phyloP scores from a whole-genome alignment of 1,139 yeast species.

The Arxiozyma slooffiae region DNA sequence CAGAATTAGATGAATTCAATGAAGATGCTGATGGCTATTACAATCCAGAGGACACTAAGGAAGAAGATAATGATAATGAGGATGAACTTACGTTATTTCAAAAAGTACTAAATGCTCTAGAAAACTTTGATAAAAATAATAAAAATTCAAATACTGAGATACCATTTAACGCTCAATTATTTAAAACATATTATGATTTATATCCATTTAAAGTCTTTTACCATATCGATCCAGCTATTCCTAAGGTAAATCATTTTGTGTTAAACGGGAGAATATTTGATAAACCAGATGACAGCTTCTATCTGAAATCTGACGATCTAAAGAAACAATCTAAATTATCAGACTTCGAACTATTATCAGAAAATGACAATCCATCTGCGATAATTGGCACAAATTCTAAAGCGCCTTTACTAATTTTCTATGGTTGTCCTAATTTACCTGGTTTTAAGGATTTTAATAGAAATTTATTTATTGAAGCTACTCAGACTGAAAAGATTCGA shows the following conservation, averaged over 20 bases:
- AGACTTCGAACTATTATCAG: slow-evolving; percentile 9
- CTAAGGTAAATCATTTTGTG: slow-evolving; percentile 14
- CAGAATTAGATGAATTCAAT: not conserved
- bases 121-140: not conserved
- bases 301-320: slow-evolving; percentile 25
- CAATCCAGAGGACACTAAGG: not conserved
- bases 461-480: slow-evolving; percentile 51
- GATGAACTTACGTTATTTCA: not conserved
- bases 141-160: not conserved
- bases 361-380: slow-evolving; percentile 10
- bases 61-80: slow-evolving; percentile 3
- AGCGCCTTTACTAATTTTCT: slow-evolving; percentile 8
- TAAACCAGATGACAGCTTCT: slow-evolving; percentile 26
- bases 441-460: slow-evolving; percentile 49
- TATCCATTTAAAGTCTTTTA: slow-evolving; percentile 18
- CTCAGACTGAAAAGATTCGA: slow-evolving; percentile 49
- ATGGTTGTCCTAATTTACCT: slow-evolving; percentile 37
- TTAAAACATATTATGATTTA: slow-evolving; percentile 10
- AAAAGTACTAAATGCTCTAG: not conserved
- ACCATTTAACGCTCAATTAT: slow-evolving; percentile 9
- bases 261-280: slow-evolving; percentile 19
- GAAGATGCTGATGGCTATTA: not conserved
- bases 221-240: slow-evolving; percentile 6
- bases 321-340: slow-evolving; percentile 15
- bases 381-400: slow-evolving; percentile 16